Base-by-base conservation (phyloP, 75 land plant genomes). In the Pinus taeda region DNA sequence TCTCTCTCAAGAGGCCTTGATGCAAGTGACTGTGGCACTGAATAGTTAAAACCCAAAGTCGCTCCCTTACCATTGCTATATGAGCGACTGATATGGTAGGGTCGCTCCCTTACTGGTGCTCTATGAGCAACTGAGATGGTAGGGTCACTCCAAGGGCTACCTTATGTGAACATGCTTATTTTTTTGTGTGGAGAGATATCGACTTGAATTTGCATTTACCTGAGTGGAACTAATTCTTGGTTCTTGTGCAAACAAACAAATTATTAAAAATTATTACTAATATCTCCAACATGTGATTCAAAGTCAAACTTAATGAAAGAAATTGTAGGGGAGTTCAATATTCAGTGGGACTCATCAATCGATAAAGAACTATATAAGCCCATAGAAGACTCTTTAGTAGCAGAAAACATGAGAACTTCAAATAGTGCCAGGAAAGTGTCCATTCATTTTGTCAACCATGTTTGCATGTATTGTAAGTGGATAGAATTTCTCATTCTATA, bases 231-330 rank as follows among this genome's bases (percentile, higher is more conserved):
- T 76, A 14, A 55, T 56, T 17, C 83, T 79, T 26, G 86, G 79
- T 18, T 84, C 73, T 76, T 75, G 69, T 45, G 86, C 84, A 26
- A 87, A 84, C 37, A 30, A 17, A 26, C 79, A 87, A 83, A 79
- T 87, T 33, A 87, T 70, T 59, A 77, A 87, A 42, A 71, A 72
- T 7, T 79, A 84, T 2, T 60, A 2, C 55, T 74, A 6, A 60
- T 36, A 12, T 36, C 76, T 21, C 78, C 85, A 13, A 20, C 77
- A 8, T 71, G 71, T 60, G 77, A 87, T 63, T 76, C 26, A 8
- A 87, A 84, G 74, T 20, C 65, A 56, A 81, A 72, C 39, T 74
- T 81, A 73, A 4, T 87, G 21, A 73, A 84, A 73, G 86, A 81
- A 42, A 81, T 87, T 67, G 81, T 58, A 20, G 57, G 33, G 14